Conservation (phyloP, 371 early-diverging fungal genomes). For the Mortierella sp. region DNA sequence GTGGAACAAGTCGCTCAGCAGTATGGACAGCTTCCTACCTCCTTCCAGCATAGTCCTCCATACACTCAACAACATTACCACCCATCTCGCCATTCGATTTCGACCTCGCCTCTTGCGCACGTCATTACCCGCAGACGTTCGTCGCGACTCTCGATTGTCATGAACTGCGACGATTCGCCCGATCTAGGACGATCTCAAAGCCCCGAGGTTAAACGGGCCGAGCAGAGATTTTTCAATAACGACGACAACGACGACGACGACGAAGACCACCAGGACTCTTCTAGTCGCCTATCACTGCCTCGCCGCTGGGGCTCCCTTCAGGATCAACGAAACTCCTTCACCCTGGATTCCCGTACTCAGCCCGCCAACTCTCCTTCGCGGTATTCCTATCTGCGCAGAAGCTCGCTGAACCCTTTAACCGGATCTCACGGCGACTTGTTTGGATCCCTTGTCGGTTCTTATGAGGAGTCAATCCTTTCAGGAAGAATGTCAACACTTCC, state of each 20-base stretch:
- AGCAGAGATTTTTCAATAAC: constrained; percentile 3
- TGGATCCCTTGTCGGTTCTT: constrained; percentile 82
- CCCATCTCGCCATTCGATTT: constrained; percentile 30
- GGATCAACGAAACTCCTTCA: constrained; percentile 20
- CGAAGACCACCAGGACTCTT: constrained; percentile 14
- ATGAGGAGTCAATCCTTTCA: constrained; percentile 86
- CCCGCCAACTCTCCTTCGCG: constrained; percentile 36
- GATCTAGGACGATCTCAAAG: constrained; percentile 33
- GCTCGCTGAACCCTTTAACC: constrained; percentile 44
- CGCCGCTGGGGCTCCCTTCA: constrained; percentile 31
- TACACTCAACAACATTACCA: constrained; percentile 21
- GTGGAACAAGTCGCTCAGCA: constrained; percentile 1
- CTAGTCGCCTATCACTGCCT: constrained; percentile 21
- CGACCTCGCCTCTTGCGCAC: constrained; percentile 49
- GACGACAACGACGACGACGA: constrained; percentile 12
- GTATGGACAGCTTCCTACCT: constrained; percentile 3
- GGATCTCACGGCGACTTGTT: constrained; percentile 56
- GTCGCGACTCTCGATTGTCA: constrained; percentile 50
- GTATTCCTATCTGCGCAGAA: constrained; percentile 29
- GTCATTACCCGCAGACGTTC: constrained; percentile 48
- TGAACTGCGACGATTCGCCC: constrained; percentile 49
- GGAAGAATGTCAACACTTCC: constrained; percentile 88
- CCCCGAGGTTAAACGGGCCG: background rate
- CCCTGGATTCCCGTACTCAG: constrained; percentile 4
- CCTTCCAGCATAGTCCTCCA: constrained; percentile 27